Evolutionary conservation across 176 grass and related monocot species (phyloP), one percentile per base, ranked within the genome.

Genomic region (Luzula sylvatica): DNA sequence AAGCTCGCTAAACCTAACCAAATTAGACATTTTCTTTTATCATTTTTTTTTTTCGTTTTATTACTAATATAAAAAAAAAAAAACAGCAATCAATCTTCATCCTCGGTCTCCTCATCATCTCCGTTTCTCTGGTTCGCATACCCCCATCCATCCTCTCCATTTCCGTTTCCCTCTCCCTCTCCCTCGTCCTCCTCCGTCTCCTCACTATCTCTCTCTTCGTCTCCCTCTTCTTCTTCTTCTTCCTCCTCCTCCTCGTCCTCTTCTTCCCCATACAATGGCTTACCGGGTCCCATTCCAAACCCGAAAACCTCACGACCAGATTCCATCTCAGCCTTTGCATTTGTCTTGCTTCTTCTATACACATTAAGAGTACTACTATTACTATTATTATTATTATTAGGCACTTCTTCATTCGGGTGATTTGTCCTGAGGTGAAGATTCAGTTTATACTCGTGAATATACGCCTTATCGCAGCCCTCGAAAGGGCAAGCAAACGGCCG

Each of bases 401-500:
- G 71, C 48, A 65, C 52, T n/a, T 42, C 51, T 3, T 94, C 74
- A 19, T 76, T 69, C 53, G 87, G 87, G 61, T 92, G 87, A 47
- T 86, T 74, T 40, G 65, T 86, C 65, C 73, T 82, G 14, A 94
- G 42, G 67, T 94, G 87, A 16, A 94, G 87, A 48, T 94, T 94
- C 58, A 94, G 72, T 72, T 94, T 94, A 62, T 94, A 94, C 42
- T 52, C 2, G 48, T 94, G 82, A 23, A 94, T 94, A 58, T 94
- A 94, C 39, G 82, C 72, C 82, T 87, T 94, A 18, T 63, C 68
- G 21, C 87, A 94, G 27, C 87, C 87, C 69, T 94, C 78, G 15
- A 83, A 94, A 3, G 82, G 87, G 50, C 87, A 94, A n/a, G 68
- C 74, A 51, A 38, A 69, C 5, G 77, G 87, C 11, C 86, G 75